Evolutionary conservation across 306 rosid species (phyloP).

Genomic region (Mucuna pruriens): DNA sequence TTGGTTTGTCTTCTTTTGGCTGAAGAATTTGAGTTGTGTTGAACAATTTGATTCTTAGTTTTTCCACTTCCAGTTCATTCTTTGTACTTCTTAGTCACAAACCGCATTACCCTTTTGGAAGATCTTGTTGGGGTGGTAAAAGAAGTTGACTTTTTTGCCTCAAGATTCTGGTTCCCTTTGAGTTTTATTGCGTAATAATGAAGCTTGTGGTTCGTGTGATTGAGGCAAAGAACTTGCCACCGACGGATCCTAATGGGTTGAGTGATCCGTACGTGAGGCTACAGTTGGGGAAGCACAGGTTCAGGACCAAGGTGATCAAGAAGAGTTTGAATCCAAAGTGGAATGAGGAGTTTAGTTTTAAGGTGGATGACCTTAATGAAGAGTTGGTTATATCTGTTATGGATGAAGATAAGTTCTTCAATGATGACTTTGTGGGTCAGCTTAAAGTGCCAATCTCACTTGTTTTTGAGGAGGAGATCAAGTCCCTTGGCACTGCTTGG

Average conservation of each 20-base stretch:
- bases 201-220: slow-evolving; percentile 83
- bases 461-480: slow-evolving; percentile 73
- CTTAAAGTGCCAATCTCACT: slow-evolving; percentile 68
- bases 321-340: slow-evolving; percentile 84
- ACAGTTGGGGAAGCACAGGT: slow-evolving; percentile 88
- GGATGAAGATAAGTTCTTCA: slow-evolving; percentile 94
- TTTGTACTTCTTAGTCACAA: background rate
- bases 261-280: slow-evolving; percentile 95
- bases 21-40: slow-evolving; percentile 11
- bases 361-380: slow-evolving; percentile 82
- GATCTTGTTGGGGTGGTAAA: slow-evolving; percentile 27
- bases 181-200: slow-evolving; percentile 50
- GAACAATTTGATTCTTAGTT: background rate
- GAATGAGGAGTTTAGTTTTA: slow-evolving; percentile 84
- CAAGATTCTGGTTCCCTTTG: slow-evolving; percentile 9
- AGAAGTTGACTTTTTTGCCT: slow-evolving; percentile 39
- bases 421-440: slow-evolving; percentile 88
- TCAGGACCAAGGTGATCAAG: slow-evolving; percentile 83
- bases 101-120: slow-evolving; percentile 40
- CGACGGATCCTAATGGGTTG: slow-evolving; percentile 85
- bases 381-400: slow-evolving; percentile 72
- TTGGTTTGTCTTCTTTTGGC: slow-evolving; percentile 19
- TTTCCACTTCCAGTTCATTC: slow-evolving; percentile 7
- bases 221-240: slow-evolving; percentile 87
- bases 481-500: slow-evolving; percentile 87